Evolutionary conservation across 805 yeast species (phyloP), one percentile per base, ranked within the genome.

Genomic region (Wickerhamomyces chambardii): DNA sequence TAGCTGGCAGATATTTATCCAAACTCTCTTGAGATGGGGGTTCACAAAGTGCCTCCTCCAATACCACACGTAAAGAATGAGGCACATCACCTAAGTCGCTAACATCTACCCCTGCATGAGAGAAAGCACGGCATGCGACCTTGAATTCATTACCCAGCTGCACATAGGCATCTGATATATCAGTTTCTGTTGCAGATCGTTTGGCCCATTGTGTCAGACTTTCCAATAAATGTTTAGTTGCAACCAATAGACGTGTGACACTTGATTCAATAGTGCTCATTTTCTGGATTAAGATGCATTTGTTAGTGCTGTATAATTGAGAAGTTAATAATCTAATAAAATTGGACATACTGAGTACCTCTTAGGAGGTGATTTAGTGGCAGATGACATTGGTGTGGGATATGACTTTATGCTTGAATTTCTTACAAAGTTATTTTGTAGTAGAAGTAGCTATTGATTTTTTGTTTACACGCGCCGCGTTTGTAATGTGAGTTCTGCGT

Each of bases 1-100:
- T 86, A 37, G 73, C 73, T 0, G 97, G 97, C 30, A 87, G 64
- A 52, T 80, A 90, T 42, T 69, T 57, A 44, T 89, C 95, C 37
- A 89, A 63, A 29, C 82, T 81, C 36, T 76, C 84, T 47, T 84
- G 95, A 4, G 92, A 78, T 0, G 95, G 94, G 10, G 78, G 74
- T 46, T 84, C 86, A 36, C 95, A 75, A 5, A 92, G 62, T 0
- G 97, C 95, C 33, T 78, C 78, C 50, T 92, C 98, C 31, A 92
- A 59, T 3, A 92, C 84, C 6, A 69, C 67, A 35, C 98, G 66
- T 26, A 92, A 62, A 12, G 80, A 75, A 39, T 73, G 78, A 0
- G 98, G 97, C 2, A 92, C 95, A 50, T 90, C 95, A 2, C 95
- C 92, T 19, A 92, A 62, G 52, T 86, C 95, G 11, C 78, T 64